These are phyloP conservation scores for Aspergillus neoniger DNA, from an alignment of 2,329 filamentous ascomycete species.

Conservation along the genomic window DNA sequence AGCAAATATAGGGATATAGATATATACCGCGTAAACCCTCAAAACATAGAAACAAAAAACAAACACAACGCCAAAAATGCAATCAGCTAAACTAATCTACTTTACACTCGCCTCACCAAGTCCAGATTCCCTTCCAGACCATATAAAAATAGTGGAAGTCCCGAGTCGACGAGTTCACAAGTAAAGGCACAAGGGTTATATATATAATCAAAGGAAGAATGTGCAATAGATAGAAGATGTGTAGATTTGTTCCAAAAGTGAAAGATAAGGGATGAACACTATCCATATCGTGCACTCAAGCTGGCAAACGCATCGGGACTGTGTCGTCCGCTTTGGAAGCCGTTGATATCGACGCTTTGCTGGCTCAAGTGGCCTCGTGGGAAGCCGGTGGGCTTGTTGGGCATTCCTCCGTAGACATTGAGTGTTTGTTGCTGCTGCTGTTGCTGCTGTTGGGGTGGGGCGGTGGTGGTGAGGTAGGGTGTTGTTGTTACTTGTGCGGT, in stretches of 20 bases:
- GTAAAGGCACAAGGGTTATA: not conserved
- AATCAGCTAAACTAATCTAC: no score
- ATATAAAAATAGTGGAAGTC: no score
- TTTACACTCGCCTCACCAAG: no score
- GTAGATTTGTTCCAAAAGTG: not conserved
- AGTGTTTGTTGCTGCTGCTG: not conserved
- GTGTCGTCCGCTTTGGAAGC: conserved; percentile 50
- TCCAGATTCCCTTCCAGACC: no score
- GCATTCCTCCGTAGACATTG: conserved; percentile 11
- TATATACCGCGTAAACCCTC: no score
- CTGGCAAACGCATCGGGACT: conserved; percentile 55
- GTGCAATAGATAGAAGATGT: not conserved
- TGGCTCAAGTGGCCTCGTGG: conserved; percentile 47
- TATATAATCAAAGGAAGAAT: not conserved
- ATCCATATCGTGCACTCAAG: conserved; percentile 49
- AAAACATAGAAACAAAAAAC: no score
- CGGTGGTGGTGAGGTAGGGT: not conserved
- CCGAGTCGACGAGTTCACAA: not conserved
- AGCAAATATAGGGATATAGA: no score
- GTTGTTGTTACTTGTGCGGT: conserved; percentile 5
- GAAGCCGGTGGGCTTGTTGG: conserved; percentile 19
- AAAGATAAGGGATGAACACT: conserved; percentile 12
- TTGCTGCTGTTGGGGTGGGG: not conserved
- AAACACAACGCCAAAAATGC: no score
- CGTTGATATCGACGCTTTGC: conserved; percentile 51